A percentile compares a stretch with the other conserved stretches of the same genome.
Conservation (phyloP, 2,329 filamentous ascomycete genomes). For the Colletotrichum sp. region DNA sequence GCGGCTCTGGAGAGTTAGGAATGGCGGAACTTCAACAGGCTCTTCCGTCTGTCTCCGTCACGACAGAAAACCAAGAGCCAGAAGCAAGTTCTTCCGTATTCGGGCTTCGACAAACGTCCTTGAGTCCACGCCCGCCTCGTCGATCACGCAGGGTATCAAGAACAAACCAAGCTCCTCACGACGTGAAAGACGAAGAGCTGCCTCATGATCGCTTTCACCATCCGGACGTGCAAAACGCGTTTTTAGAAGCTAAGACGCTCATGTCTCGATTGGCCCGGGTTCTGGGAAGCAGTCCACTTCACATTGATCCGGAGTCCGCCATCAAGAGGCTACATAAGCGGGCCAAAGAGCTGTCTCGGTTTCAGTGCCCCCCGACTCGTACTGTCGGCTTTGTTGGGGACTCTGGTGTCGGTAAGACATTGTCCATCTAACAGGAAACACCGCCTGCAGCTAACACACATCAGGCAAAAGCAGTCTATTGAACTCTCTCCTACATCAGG, state of each 20-base stretch:
- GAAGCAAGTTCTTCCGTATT: not conserved
- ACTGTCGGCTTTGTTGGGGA: conserved; percentile 54
- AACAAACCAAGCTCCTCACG: not conserved
- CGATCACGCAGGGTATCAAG: not conserved
- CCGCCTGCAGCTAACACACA: not conserved
- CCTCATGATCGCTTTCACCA: conserved; percentile 40
- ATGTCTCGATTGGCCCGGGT: conserved; percentile 33
- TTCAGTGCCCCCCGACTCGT: conserved; percentile 41
- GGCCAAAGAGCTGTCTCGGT: conserved; percentile 36
- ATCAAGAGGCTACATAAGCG: conserved; percentile 38
- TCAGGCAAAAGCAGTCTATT: conserved; percentile 54
- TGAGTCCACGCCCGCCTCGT: not conserved
- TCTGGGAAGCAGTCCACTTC: conserved; percentile 38
- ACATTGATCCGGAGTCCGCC: conserved; percentile 41
- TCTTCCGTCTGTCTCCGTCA: not conserved
- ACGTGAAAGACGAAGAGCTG: conserved; percentile 35
- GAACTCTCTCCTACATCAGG: conserved; percentile 50
- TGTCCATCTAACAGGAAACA: not conserved
- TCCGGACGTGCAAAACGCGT: conserved; percentile 36
- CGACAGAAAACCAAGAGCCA: not conserved
- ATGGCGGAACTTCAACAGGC: not conserved
- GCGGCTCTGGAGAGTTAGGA: not conserved
- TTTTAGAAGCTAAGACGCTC: conserved; percentile 36
- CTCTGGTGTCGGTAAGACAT: conserved; percentile 44
- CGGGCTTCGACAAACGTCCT: not conserved